Conservation (phyloP, 2,329 filamentous ascomycete genomes). For the Aspergillus sp. region DNA sequence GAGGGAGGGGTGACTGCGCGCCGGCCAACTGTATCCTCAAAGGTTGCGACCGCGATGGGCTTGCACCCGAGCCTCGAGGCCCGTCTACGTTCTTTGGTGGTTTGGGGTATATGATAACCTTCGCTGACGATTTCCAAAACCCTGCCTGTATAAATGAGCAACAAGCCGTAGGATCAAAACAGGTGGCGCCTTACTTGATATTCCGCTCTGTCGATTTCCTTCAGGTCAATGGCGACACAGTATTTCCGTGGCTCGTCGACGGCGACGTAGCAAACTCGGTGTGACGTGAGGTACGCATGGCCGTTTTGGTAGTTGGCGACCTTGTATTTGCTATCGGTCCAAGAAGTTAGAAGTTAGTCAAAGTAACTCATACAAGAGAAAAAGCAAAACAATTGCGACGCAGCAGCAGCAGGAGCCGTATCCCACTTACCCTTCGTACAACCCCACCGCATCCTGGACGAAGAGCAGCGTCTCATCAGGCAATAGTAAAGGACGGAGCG, state of each 20-base stretch:
- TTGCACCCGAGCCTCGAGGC: slow-evolving; percentile 55
- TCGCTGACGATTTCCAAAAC: slow-evolving; percentile 91
- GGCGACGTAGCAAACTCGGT: slow-evolving; percentile 93
- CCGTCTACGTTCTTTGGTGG: slow-evolving; percentile 62
- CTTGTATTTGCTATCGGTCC: slow-evolving; percentile 75
- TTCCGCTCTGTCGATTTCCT: slow-evolving; percentile 86
- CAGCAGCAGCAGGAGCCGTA: slow-evolving; percentile 7
- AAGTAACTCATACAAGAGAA: not conserved
- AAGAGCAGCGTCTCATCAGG: slow-evolving; percentile 94
- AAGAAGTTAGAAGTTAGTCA: slow-evolving; percentile 18
- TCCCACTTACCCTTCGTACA: slow-evolving; percentile 85
- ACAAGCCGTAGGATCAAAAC: not conserved
- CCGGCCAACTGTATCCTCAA: slow-evolving; percentile 35
- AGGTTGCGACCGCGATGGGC: slow-evolving; percentile 25
- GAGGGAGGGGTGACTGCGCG: slow-evolving; percentile 31
- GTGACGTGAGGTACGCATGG: slow-evolving; percentile 93
- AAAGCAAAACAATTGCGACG: not conserved
- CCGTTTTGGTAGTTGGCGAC: slow-evolving; percentile 92
- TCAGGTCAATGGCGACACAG: slow-evolving; percentile 82
- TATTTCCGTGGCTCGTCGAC: slow-evolving; percentile 79
- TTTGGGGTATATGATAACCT: slow-evolving; percentile 86
- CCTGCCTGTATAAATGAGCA: slow-evolving; percentile 61
- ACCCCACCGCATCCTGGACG: slow-evolving; percentile 93
- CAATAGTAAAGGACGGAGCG: slow-evolving; percentile 85
- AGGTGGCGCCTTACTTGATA: slow-evolving; percentile 65